Evolutionary conservation across 108 stramenopile species (phyloP), one percentile per base, ranked within the genome.

Genomic region (Skeletonema menzelii): DNA sequence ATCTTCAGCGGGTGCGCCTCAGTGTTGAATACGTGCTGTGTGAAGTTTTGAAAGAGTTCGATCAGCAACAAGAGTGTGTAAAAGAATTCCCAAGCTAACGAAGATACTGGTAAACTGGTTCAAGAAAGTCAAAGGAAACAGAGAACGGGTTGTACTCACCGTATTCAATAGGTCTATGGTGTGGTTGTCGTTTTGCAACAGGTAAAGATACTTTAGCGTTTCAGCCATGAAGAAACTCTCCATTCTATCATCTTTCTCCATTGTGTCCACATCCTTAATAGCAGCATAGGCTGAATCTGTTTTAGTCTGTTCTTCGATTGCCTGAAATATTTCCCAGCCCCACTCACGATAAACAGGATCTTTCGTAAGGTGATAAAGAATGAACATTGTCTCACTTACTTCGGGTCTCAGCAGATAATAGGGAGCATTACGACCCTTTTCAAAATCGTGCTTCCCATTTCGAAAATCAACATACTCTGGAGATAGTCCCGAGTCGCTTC

Each of bases 221-320:
- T 97, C 96, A 38, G 89, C 86, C 55, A 95, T 59, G 65, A 97
- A 97, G 82, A 91, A 97, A 11, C 86, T 87, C 44, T 93, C 92
- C 94, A 95, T 95, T 30, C 89, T 72, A 74, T 97, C 85, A 20
- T 57, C 57, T 13, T 69, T 47, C 30, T 69, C 42, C 65, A 72
- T 31, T 37, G 76, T 59, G 64, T 84, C 63, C 3, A 87, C 83
- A 75, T 87, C 65, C 31, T 75, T 75, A 17, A 84, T 78, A 1
- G 72, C 77, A 24, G 78, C 67, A 58, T 84, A 87, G n/a, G 81
- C 86, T 42, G 56, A 70, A 44, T 77, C 62, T 19, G 76, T 71
- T 63, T 70, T 73, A 26, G 81, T 82, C 57, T 82, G 67, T 38
- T 74, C 78, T 66, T 86, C 85, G n/a, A 88, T 59, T 12, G 80